Evolutionary conservation across 2,329 filamentous ascomycete species (phyloP).

Genomic region (Sordariomycetes sp.): DNA sequence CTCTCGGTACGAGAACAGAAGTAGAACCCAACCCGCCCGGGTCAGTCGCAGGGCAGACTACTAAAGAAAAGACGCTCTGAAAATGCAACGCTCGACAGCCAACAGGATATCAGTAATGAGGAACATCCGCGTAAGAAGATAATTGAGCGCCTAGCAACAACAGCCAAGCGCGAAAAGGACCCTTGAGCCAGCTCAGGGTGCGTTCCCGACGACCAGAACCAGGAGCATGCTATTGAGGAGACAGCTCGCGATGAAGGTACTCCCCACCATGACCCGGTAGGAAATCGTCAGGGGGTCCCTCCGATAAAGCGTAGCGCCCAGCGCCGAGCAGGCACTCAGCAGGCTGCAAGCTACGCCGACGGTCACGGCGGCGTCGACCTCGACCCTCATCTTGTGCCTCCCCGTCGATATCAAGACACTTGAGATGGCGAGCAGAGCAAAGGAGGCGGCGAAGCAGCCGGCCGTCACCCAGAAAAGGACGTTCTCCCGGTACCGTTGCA

Average conservation of each 20-base stretch:
- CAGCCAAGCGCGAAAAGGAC: background rate
- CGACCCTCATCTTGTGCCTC: constrained; percentile 54
- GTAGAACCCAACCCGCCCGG: no score
- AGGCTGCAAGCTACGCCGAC: constrained; percentile 60
- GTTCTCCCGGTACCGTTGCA: constrained; percentile 40
- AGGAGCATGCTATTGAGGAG: constrained; percentile 34
- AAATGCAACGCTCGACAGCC: background rate
- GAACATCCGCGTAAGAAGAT: background rate
- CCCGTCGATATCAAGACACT: constrained; percentile 59
- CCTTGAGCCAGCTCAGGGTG: constrained; percentile 14
- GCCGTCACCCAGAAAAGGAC: constrained; percentile 45
- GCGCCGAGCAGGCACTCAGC: constrained; percentile 50
- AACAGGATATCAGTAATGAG: no score
- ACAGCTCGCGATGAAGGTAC: constrained; percentile 24
- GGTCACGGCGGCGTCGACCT: constrained; percentile 66
- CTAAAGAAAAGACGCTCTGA: background rate
- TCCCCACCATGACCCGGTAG: constrained; percentile 31
- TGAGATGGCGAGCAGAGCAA: constrained; percentile 56
- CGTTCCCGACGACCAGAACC: constrained; percentile 29
- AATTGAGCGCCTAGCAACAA: background rate
- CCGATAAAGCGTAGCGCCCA: constrained; percentile 49
- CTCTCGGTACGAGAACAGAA: no score
- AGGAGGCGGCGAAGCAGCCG: constrained; percentile 47
- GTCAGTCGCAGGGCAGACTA: no score
- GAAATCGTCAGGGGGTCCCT: constrained; percentile 30